Evolutionary conservation across 805 yeast genomes (phyloP).

Genomic region (Yarrowia porcina): DNA sequence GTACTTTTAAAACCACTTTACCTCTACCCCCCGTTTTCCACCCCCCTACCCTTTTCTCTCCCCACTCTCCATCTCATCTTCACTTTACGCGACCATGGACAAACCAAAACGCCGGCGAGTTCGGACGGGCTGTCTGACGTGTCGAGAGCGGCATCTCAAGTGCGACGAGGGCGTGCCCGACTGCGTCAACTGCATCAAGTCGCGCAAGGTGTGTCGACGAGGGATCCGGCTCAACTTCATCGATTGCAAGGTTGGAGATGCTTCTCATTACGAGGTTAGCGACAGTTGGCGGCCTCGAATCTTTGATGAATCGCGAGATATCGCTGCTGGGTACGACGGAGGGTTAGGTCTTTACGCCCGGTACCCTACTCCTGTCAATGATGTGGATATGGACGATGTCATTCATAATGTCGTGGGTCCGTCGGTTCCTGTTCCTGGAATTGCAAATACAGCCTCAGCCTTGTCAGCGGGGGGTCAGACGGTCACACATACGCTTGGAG

Average conservation of each 20-base stretch:
- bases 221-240: constrained; percentile 28
- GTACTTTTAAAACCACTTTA: no score
- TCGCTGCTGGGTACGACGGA: constrained; percentile 11
- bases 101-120: constrained; percentile 24
- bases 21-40: no score
- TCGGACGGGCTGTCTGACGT: constrained; percentile 26
- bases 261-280: not conserved
- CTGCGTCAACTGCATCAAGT: constrained; percentile 27
- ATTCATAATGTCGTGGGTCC: no score
- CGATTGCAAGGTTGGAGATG: constrained; percentile 27
- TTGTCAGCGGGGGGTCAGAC: not conserved
- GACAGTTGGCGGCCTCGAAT: constrained; percentile 18
- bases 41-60: no score
- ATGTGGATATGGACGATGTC: constrained; percentile 5
- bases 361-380: not conserved
- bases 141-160: constrained; percentile 28
- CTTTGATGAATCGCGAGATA: constrained; percentile 13
- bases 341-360: not conserved
- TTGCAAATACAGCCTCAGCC: not conserved
- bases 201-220: constrained; percentile 26
- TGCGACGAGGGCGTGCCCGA: constrained; percentile 27
- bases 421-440: not conserved
- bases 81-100: not conserved
- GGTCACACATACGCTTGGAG: not conserved
- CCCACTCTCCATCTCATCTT: not conserved